These are phyloP conservation scores for Exophiala viscosa DNA, from an alignment of 2,329 filamentous ascomycete species.

Conservation along the genomic window DNA sequence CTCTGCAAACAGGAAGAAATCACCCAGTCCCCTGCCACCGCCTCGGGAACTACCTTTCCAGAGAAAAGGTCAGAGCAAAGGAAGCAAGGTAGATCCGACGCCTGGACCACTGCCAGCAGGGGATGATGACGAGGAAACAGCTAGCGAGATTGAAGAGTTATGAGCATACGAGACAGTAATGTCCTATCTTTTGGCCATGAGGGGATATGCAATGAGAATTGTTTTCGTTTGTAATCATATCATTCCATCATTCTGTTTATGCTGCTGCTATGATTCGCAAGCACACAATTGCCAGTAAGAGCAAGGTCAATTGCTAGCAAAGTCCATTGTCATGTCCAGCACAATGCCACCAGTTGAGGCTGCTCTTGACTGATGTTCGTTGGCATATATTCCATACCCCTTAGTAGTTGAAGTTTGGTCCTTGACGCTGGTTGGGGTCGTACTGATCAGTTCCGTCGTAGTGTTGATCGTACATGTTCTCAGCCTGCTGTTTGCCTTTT, in stretches of 20 bases:
- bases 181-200: too few species aligned
- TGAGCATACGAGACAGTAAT: slow-evolving; percentile 1
- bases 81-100: background rate
- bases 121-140: slow-evolving; percentile 25
- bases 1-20: background rate
- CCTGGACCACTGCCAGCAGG: slow-evolving; percentile 17
- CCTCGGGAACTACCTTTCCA: slow-evolving; percentile 20
- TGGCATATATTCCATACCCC: background rate
- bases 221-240: background rate
- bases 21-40: slow-evolving; percentile 16
- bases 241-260: background rate
- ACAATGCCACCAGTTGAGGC: background rate
- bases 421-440: slow-evolving; percentile 45
- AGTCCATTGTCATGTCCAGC: too few species aligned
- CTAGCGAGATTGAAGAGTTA: slow-evolving; percentile 28
- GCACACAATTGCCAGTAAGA: too few species aligned
- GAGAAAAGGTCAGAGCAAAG: background rate
- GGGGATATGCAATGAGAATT: too few species aligned
- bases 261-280: background rate
- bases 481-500: slow-evolving; percentile 56
- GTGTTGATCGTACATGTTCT: slow-evolving; percentile 61
- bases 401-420: slow-evolving; percentile 35
- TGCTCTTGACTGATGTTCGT: background rate
- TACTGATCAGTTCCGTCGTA: slow-evolving; percentile 54
- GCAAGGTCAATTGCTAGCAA: too few species aligned